A percentile compares a stretch with the other conserved stretches of the same genome.
Evolutionary conservation across 2,329 filamentous ascomycete genomes (phyloP).

Genomic region (Monosporascus cannonballus): DNA sequence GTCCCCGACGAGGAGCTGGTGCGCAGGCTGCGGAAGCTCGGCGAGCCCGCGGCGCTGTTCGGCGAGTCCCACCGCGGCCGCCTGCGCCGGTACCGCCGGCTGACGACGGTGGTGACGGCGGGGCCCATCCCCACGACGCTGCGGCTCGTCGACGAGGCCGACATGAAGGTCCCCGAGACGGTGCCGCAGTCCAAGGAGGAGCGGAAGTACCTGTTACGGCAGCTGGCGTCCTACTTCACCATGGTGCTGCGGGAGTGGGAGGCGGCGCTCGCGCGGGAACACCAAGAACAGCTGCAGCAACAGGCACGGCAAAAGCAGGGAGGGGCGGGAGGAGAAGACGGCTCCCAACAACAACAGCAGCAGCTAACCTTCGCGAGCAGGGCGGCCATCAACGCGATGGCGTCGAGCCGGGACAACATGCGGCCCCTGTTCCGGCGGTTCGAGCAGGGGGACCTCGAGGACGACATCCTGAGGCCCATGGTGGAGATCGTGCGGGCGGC

Average conservation of each 20-base stretch:
- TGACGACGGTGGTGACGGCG: constrained; percentile 56
- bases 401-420: constrained; percentile 82
- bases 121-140: constrained; percentile 86
- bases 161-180: constrained; percentile 76
- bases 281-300: constrained; percentile 37
- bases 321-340: background rate
- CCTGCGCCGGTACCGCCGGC: constrained; percentile 63
- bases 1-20: constrained; percentile 66
- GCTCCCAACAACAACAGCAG: constrained; percentile 42
- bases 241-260: constrained; percentile 93
- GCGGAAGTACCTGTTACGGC: constrained; percentile 70
- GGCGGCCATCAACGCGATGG: constrained; percentile 76
- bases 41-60: constrained; percentile 71
- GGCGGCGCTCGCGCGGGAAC: constrained; percentile 63
- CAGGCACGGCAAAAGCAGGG: background rate
- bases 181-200: constrained; percentile 56
- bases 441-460: constrained; percentile 73
- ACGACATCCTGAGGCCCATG: constrained; percentile 72
- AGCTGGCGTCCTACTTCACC: constrained; percentile 91
- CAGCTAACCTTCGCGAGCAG: constrained; percentile 67
- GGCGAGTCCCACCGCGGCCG: constrained; percentile 70
- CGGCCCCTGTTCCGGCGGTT: constrained; percentile 84
- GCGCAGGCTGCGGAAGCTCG: constrained; percentile 60
- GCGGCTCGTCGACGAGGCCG: constrained; percentile 70
- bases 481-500: constrained; percentile 89